Evolutionary conservation across 495 filamentous ascomycete species (phyloP).

Genomic region (Thozetella sp.): DNA sequence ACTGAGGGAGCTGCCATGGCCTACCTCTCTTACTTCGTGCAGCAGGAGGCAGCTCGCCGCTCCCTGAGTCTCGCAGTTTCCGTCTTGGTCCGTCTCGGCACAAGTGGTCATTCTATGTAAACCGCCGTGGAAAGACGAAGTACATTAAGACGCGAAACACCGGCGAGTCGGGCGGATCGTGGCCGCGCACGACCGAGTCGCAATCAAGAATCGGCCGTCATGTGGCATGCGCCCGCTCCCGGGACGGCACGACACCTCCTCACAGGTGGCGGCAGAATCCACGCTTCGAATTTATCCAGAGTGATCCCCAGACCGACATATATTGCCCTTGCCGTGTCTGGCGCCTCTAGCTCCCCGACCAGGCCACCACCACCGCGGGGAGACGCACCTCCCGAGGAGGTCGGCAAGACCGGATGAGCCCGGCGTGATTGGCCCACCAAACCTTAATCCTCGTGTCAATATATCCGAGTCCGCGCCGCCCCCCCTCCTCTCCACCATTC

Average conservation of each 20-base stretch:
- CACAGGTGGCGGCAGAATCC: conserved; percentile 29
- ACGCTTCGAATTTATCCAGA: conserved; percentile 33
- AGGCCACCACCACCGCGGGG: neutral
- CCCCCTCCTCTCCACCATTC: neutral
- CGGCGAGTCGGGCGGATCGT: neutral
- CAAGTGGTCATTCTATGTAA: neutral
- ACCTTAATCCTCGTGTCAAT: conserved; percentile 1
- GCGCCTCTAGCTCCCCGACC: neutral
- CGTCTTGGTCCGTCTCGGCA: neutral
- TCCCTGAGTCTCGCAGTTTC: too few relatives aligned
- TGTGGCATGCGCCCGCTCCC: conserved; percentile 21
- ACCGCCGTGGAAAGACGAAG: neutral
- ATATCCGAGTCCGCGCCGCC: neutral
- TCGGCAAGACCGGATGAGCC: neutral
- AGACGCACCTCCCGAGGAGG: conserved; percentile 1
- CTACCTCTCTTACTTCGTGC: too few relatives aligned
- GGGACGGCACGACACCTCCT: conserved; percentile 14
- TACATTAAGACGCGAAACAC: neutral
- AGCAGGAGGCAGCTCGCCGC: too few relatives aligned
- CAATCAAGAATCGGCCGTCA: conserved; percentile 16
- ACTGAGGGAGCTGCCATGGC: neutral
- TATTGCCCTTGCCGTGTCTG: conserved; percentile 32
- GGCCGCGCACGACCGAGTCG: neutral
- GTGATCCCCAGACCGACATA: conserved; percentile 27
- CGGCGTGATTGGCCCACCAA: neutral